Percentiles rank a stretch among this genome's conserved stretches.
Conservation (phyloP, 2,329 filamentous ascomycete species). For the Coniochaeta ligniaria region DNA sequence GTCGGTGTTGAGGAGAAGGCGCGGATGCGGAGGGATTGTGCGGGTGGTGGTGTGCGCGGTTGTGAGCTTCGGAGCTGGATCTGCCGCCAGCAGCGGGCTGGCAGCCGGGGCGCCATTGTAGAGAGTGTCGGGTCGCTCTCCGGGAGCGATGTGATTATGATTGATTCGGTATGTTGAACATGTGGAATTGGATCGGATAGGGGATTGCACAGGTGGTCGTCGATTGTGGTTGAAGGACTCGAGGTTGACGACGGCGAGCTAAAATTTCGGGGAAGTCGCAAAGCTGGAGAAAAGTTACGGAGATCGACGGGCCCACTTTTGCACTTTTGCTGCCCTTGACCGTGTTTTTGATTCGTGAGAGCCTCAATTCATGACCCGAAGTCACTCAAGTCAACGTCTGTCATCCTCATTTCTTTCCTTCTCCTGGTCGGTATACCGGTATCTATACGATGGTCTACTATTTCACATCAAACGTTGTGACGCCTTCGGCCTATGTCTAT, state of each 20-base stretch:
- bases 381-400: background rate
- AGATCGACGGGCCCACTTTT: background rate
- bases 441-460: conserved; percentile 76
- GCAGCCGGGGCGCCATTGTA: conserved; percentile 25
- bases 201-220: background rate
- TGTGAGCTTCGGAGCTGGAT: conserved; percentile 6
- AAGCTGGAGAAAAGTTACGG: background rate
- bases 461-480: conserved; percentile 79
- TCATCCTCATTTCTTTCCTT: background rate
- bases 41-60: conserved; percentile 14
- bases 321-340: background rate
- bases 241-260: background rate
- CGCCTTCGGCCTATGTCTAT: conserved; percentile 82
- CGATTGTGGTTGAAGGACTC: background rate
- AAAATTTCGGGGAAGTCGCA: conserved; percentile 3
- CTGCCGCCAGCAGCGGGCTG: conserved; percentile 22
- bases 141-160: background rate
- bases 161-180: background rate
- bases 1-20: conserved; percentile 36
- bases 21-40: conserved; percentile 16
- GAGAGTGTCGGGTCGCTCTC: background rate
- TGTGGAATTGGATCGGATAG: background rate
- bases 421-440: background rate
- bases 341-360: background rate
- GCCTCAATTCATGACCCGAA: background rate